Base-by-base conservation (phyloP, 2,329 filamentous ascomycete genomes). In the Geoglossum cookeanum region DNA sequence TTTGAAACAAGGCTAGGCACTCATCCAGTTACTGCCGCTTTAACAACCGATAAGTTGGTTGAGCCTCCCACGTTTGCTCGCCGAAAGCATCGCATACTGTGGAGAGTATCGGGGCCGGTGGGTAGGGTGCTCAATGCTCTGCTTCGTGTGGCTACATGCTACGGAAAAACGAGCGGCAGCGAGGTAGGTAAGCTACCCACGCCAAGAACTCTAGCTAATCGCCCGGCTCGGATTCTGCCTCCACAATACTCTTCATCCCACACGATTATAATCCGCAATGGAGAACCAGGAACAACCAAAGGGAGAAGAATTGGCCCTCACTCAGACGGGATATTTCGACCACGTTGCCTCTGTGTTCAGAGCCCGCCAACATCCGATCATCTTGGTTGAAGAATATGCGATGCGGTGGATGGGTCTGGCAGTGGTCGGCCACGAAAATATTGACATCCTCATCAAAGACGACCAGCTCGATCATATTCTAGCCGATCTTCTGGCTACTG, bases 341-440 rank as follows among this genome's bases (percentile, higher is more conserved):
- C 22, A 56, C 30, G 42, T 52, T 8, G 37, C 44, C 42, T 53
- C 55, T 35, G 30, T 56, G 32, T 53, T 56, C 5, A 56, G 44
- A 22, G 37, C 27, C 37, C 55, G 55, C 39, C 55, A 49, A 30
- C 55, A 56, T 47, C 55, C 55, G 3, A 11, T 56, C 30, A 35
- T 56, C 39, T 29, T 56, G 33, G 37, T 56, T 35, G 55, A 56
- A 33, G 55, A 56, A 52, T 53, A n/a, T 35, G 55, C 55, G 44
- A 35, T 56, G 37, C 37, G 22, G 27, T 53, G 42, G 55, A 56
- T 56, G 55, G 55, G 55, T 48, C 30, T 56, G n/a, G 11, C 32
- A 44, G 55, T 56, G 32, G 15, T 11, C 42, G 13, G 32, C 13
- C 9, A 30, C 32, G 42, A 56, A 48, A 45, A 53, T 53, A 7